Evolutionary conservation across 768 basidiomycete species (phyloP).

Genomic region (Agrocybe pediades): DNA sequence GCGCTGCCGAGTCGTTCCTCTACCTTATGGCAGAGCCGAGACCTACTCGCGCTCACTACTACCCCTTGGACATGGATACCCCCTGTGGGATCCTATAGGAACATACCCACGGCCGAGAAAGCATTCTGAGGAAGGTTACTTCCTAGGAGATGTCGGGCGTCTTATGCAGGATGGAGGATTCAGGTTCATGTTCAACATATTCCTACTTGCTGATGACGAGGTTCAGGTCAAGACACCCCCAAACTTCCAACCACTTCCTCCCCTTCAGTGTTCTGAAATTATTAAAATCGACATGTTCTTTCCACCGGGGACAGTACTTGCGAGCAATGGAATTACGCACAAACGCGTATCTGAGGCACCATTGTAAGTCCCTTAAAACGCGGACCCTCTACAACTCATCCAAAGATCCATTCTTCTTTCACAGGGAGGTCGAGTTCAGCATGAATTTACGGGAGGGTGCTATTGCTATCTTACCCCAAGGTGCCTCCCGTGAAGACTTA

Average conservation of each 20-base stretch:
- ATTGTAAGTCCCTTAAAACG: constrained; percentile 5
- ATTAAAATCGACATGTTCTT: neutral
- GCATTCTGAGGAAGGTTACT: neutral
- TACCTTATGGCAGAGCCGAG: neutral
- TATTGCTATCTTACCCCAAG: constrained; percentile 11
- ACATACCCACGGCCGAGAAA: neutral
- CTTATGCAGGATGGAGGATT: constrained; percentile 1
- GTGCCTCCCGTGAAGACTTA: constrained; percentile 16
- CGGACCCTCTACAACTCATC: neutral
- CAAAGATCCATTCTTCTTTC: neutral
- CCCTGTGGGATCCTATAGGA: constrained; percentile 5
- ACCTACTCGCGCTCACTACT: neutral
- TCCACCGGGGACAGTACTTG: constrained; percentile 7
- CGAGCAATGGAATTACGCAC: constrained; percentile 5
- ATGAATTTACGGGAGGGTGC: constrained; percentile 5
- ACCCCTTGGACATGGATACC: constrained; percentile 10
- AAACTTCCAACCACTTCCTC: constrained; percentile 3
- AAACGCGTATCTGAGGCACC: neutral
- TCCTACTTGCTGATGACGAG: neutral
- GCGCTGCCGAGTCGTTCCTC: neutral
- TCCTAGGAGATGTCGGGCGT: constrained; percentile 11
- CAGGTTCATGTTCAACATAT: constrained; percentile 12
- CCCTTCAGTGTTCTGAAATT: neutral
- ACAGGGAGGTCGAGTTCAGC: constrained; percentile 8
- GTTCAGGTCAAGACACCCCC: neutral